Base-by-base conservation (phyloP, 176 grass and related monocot genomes). In the Oryza officinalis region DNA sequence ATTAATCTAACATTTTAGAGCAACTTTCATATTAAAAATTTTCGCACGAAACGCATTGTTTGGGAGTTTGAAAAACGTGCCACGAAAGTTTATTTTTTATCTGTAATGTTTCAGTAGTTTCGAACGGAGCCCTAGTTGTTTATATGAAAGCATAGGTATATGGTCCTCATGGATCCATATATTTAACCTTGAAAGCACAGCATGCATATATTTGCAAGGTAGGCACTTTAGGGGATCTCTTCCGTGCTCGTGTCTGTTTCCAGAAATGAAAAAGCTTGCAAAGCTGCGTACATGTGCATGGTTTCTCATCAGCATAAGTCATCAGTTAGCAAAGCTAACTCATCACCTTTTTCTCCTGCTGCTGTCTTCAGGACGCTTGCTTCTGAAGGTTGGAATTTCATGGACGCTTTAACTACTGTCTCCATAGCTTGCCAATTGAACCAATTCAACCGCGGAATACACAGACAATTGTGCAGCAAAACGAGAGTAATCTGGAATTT, bases 321-420 rank as follows among this genome's bases (percentile, higher is more conserved):
- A 4, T 66, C 28, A 26, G 52, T 11, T 11, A 63, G 20, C 61
- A 74, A 35, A 65, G 59, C 57, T 49, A 50, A 22, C 69, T 65
- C 40, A 0, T 60, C 67, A 60, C 47, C n/a, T 35, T 67, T 76
- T 35, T 27, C 76, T 3, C 14, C 47, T 15, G 4, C 9, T 31
- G 1, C 33, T 23, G 10, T 50, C 57, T 85, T 69, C 60, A 7
- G 26, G 26, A 70, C 60, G 30, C 74, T 77, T 85, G 74, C 49
- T 59, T 30, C 26, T 26, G 15, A 78, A 85, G 74, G 3, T 71
- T 78, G 65, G 74, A 5, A 85, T 60, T 78, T 46, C 50, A 15
- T 17, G 35, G 9, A 5, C 10, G 15, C 47, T 60, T 44, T 69
- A 54, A 20, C 18, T 52, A 67, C 40, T 83, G 7, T 23, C 13